Conservation (phyloP, 352 stramenopile species). For the Pythium sp. region DNA sequence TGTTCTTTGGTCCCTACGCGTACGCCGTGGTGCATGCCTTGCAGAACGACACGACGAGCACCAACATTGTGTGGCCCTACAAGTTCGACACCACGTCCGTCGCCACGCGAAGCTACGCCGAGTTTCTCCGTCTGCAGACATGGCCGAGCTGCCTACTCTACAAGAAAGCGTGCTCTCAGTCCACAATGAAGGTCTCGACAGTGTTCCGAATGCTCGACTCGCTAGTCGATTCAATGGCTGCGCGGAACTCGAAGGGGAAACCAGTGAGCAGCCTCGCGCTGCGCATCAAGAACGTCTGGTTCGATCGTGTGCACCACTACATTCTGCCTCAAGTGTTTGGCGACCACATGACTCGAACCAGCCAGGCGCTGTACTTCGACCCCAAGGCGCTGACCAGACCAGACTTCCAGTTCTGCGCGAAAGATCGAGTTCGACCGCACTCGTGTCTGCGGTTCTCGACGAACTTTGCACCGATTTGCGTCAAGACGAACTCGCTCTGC, state of each 20-base stretch:
- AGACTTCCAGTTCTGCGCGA: conserved; percentile 8
- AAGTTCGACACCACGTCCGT: conserved; percentile 21
- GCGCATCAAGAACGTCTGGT: conserved; percentile 9
- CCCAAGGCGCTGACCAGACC: neutral
- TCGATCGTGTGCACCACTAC: conserved; percentile 23
- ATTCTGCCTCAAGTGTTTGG: conserved; percentile 26
- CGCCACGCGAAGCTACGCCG: conserved; percentile 11
- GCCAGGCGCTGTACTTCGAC: conserved; percentile 19
- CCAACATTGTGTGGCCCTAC: conserved; percentile 12
- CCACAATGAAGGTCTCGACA: neutral
- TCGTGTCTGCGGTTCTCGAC: conserved; percentile 6
- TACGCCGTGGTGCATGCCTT: conserved; percentile 4
- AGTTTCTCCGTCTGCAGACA: conserved; percentile 7
- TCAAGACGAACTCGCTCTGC: conserved; percentile 9
- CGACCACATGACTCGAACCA: conserved; percentile 5
- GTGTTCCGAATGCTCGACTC: conserved; percentile 11
- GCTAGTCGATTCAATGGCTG: neutral
- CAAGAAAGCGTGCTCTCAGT: neutral
- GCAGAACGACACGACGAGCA: conserved; percentile 1
- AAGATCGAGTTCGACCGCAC: neutral
- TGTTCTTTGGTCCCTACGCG: conserved; percentile 14
- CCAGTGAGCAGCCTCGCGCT: neutral
- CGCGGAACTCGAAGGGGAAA: neutral
- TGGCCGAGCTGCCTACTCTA: conserved; percentile 14
- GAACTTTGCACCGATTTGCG: conserved; percentile 7